Percentiles rank a stretch among this genome's conserved stretches.
Evolutionary conservation across 2,329 filamentous ascomycete genomes (phyloP).

Genomic region (Fusarium nodosum): DNA sequence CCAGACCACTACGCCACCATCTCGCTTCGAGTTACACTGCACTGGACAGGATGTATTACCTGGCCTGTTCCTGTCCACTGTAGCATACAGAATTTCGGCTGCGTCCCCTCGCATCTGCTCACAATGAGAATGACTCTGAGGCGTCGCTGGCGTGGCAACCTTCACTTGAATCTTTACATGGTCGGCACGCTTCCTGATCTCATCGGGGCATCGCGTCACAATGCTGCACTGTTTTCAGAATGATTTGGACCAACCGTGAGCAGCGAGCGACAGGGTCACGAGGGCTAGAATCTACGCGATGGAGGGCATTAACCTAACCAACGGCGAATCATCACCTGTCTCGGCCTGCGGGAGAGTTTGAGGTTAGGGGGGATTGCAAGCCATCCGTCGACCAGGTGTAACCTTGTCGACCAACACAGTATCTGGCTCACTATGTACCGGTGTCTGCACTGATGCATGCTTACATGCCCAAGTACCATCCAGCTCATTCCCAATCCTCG

Average conservation of each 20-base stretch:
- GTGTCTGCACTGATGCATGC: not conserved
- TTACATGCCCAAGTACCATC: conserved; percentile 20
- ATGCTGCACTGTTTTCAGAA: conserved; percentile 38
- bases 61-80: not conserved
- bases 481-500: not conserved
- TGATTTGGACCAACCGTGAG: conserved; percentile 21
- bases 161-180: conserved; percentile 1
- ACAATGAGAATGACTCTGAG: conserved; percentile 36
- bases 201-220: conserved; percentile 16
- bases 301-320: conserved; percentile 29
- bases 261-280: conserved; percentile 28
- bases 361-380: conserved; percentile 35
- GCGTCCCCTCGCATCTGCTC: conserved; percentile 3
- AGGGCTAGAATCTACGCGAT: conserved; percentile 32
- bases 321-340: conserved; percentile 32
- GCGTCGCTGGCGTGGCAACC: conserved; percentile 34
- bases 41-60: conserved; percentile 14
- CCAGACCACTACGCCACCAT: conserved; percentile 15
- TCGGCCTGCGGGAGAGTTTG: conserved; percentile 39
- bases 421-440: conserved; percentile 39
- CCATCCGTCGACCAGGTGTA: conserved; percentile 37
- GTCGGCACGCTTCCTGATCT: conserved; percentile 13
- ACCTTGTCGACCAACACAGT: conserved; percentile 42
- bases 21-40: conserved; percentile 7
- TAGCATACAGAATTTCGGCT: not conserved